A percentile compares a stretch with the other conserved stretches of the same genome.
Evolutionary conservation across 495 filamentous ascomycete genomes (phyloP).

Genomic region (Entonaema liquescens): DNA sequence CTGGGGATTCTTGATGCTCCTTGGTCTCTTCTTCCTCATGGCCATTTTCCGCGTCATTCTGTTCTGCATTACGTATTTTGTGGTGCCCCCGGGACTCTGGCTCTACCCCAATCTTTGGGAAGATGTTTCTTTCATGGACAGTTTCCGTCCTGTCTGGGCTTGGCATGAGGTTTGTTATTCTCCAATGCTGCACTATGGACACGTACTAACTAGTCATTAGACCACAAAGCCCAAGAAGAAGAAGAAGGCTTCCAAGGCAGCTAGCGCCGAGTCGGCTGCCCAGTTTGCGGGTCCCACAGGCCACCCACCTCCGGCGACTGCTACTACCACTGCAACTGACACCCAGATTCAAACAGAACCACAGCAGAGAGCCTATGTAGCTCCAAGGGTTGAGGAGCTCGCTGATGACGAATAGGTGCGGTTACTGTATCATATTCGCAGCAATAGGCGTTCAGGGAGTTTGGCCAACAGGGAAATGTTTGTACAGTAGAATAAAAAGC

Average conservation of each 20-base stretch:
- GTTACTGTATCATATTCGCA: conserved; percentile 23
- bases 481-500: conserved; percentile 30
- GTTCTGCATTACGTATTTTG: conserved; percentile 92
- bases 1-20: conserved; percentile 90
- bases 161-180: conserved; percentile 88
- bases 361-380: conserved; percentile 57
- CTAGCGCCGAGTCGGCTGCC: conserved; percentile 51
- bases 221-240: conserved; percentile 69
- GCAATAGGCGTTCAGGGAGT: conserved; percentile 39
- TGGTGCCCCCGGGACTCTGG: conserved; percentile 88
- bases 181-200: conserved; percentile 7
- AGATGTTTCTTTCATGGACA: conserved; percentile 98
- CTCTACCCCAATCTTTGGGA: conserved; percentile 98
- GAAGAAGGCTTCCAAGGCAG: conserved; percentile 61
- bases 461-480: conserved; percentile 22
- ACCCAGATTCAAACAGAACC: conserved; percentile 58
- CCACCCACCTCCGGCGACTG: conserved; percentile 64
- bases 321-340: conserved; percentile 66
- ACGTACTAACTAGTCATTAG: conserved; percentile 45
- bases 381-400: conserved; percentile 72
- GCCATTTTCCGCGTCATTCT: conserved; percentile 93
- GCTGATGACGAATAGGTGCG: conserved; percentile 63
- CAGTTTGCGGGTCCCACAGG: conserved; percentile 58
- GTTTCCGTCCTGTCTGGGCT: conserved; percentile 95
- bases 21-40: conserved; percentile 97